phyloP scores from a whole-genome alignment of 306 rosid species.

The Urtica urens region DNA sequence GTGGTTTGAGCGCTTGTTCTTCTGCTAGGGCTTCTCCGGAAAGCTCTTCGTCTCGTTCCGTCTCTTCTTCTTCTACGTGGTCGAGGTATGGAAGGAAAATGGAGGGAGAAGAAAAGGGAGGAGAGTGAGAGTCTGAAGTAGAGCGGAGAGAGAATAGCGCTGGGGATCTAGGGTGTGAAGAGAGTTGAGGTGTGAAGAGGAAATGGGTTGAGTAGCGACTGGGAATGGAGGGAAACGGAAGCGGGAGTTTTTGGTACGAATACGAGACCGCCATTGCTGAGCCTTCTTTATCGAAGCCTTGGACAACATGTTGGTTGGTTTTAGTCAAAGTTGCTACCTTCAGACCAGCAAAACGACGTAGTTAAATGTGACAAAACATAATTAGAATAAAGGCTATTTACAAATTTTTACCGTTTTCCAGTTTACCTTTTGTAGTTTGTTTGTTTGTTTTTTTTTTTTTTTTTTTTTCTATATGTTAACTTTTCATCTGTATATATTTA shows the following conservation, averaged over 20 bases:
- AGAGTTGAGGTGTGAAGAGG: constrained; percentile 15
- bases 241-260: constrained; percentile 16
- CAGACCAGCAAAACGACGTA: no score
- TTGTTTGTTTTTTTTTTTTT: no score
- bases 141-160: constrained; percentile 24
- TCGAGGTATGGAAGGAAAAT: constrained; percentile 43
- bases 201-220: background rate
- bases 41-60: constrained; percentile 19
- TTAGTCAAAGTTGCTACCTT: no score
- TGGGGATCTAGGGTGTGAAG: constrained; percentile 15
- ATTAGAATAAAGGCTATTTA: no score
- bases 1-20: background rate
- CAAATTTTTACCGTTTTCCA: no score
- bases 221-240: constrained; percentile 16
- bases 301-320: no score
- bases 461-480: no score
- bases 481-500: no score
- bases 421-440: no score
- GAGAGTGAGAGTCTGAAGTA: constrained; percentile 19
- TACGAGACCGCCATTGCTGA: constrained; percentile 24
- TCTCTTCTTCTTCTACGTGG: constrained; percentile 2
- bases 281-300: no score
- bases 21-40: constrained; percentile 4
- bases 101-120: constrained; percentile 21
- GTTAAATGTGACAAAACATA: no score